Conservation (phyloP, 2,329 filamentous ascomycete species). For the Daldinia eschscholtzii region DNA sequence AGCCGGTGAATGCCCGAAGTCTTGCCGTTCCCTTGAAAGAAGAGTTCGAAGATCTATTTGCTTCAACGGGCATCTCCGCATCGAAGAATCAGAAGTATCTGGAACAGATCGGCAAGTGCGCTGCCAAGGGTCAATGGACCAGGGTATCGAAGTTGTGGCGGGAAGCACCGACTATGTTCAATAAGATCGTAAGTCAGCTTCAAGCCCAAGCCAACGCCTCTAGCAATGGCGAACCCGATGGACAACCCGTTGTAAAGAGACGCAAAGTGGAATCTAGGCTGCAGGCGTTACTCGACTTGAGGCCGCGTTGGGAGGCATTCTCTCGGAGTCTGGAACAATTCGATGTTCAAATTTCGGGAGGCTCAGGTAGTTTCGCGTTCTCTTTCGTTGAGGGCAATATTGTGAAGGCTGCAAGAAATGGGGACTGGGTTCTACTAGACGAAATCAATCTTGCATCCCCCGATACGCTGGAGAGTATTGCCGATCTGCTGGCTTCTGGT, state of each 20-base stretch:
- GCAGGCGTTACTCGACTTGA: slow-evolving; percentile 69
- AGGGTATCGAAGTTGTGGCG: slow-evolving; percentile 87
- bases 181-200: slow-evolving; percentile 72
- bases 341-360: slow-evolving; percentile 80
- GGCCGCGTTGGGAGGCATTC: slow-evolving; percentile 84
- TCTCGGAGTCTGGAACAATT: slow-evolving; percentile 80
- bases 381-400: slow-evolving; percentile 97
- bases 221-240: slow-evolving; percentile 55
- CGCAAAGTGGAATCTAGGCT: slow-evolving; percentile 76
- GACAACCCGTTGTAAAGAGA: slow-evolving; percentile 77
- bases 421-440: slow-evolving; percentile 96
- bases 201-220: slow-evolving; percentile 57
- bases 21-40: slow-evolving; percentile 91
- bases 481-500: slow-evolving; percentile 84
- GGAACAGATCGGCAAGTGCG: slow-evolving; percentile 81
- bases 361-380: slow-evolving; percentile 86
- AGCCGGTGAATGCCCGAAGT: slow-evolving; percentile 90
- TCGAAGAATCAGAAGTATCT: slow-evolving; percentile 91
- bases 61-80: slow-evolving; percentile 84
- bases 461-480: slow-evolving; percentile 93
- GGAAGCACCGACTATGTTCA: slow-evolving; percentile 89
- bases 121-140: slow-evolving; percentile 88
- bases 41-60: slow-evolving; percentile 91
- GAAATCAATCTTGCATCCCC: slow-evolving; percentile 97
- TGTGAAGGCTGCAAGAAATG: slow-evolving; percentile 93